Percentiles rank a stretch among this genome's conserved stretches.
phyloP scores from a whole-genome alignment of 306 rosid genomes.

The Fragaria vesca region DNA sequence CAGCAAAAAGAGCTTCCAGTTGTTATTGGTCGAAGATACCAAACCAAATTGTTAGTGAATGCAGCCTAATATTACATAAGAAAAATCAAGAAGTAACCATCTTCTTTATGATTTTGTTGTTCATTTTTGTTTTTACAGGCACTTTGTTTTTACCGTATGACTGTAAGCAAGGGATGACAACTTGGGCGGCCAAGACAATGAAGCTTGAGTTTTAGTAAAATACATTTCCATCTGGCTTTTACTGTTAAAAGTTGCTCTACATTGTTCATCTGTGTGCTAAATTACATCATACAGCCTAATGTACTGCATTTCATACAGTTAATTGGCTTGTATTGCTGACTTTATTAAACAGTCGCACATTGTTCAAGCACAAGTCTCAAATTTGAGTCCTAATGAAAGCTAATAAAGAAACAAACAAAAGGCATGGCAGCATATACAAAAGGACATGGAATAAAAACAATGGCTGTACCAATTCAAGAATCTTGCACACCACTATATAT shows the following conservation, averaged over 20 bases:
- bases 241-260: not conserved
- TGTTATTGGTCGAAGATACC: not conserved
- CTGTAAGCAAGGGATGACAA: not conserved
- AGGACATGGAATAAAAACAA: not conserved
- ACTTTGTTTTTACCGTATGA: not conserved
- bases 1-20: not conserved
- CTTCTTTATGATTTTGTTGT: not conserved
- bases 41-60: not conserved
- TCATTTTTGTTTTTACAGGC: not conserved
- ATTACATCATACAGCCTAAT: not conserved
- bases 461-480: not conserved
- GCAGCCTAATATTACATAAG: not conserved
- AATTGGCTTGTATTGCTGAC: not conserved
- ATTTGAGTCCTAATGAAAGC: not conserved
- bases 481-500: slow-evolving; percentile 1
- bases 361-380: not conserved
- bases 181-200: slow-evolving; percentile 2
- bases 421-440: not conserved
- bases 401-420: not conserved
- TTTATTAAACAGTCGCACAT: not conserved
- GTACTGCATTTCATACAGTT: not conserved
- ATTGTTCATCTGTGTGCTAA: not conserved
- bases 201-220: not conserved
- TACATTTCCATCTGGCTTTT: not conserved
- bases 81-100: not conserved